phyloP scores from a whole-genome alignment of 192 early-diverging fungal species.

The Cetraspora pellucida region DNA sequence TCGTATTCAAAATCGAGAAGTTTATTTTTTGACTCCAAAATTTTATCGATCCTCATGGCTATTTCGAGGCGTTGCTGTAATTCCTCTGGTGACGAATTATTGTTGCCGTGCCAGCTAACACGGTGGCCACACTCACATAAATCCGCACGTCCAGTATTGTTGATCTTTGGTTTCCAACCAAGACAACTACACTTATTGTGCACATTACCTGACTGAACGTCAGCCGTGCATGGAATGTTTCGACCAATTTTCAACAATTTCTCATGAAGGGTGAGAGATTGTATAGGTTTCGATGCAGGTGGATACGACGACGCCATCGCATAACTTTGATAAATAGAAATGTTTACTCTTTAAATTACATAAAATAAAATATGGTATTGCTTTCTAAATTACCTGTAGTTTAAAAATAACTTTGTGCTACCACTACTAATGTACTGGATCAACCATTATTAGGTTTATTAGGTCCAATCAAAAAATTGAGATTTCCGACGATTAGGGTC shows the following conservation, averaged over 20 bases:
- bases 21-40: slow-evolving; percentile 57
- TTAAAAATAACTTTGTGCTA: too few species aligned
- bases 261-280: slow-evolving; percentile 42
- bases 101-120: slow-evolving; percentile 48
- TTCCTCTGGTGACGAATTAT: slow-evolving; percentile 44
- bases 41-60: slow-evolving; percentile 52
- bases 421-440: too few species aligned
- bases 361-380: too few species aligned
- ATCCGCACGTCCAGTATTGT: slow-evolving; percentile 37
- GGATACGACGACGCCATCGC: slow-evolving; percentile 30
- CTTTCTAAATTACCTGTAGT: too few species aligned
- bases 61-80: slow-evolving; percentile 49
- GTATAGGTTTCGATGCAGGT: slow-evolving; percentile 40
- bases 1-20: slow-evolving; percentile 54
- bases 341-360: too few species aligned
- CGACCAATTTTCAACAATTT: slow-evolving; percentile 53
- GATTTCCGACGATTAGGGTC: too few species aligned
- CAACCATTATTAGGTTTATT: too few species aligned
- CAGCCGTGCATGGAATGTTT: slow-evolving; percentile 48
- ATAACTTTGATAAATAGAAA: too few species aligned
- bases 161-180: slow-evolving; percentile 52
- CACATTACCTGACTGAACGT: not conserved
- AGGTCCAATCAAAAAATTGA: too few species aligned
- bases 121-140: slow-evolving; percentile 54
- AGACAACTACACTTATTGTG: slow-evolving; percentile 45